phyloP scores from a whole-genome alignment of 1,139 yeast species.

The Kluyveromyces marxianus region DNA sequence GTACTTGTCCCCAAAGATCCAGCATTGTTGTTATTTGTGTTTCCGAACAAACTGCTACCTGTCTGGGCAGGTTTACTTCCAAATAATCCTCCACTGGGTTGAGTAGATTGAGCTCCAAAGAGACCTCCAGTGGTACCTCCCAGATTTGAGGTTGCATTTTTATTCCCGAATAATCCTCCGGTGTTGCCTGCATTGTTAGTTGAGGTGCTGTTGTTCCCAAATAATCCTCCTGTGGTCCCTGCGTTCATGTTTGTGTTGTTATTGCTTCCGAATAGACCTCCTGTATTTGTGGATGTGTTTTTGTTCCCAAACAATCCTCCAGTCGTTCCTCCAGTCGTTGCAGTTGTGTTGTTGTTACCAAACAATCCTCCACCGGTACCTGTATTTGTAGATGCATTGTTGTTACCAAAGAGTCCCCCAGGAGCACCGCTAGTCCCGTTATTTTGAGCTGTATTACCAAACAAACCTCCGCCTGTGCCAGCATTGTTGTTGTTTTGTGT shows the following conservation, averaged over 20 bases:
- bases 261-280: constrained; percentile 5
- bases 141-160: constrained; percentile 2
- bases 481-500: constrained; percentile 4
- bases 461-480: constrained; percentile 14
- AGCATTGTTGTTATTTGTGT: constrained; percentile 11
- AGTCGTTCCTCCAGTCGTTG: constrained; percentile 5
- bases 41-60: constrained; percentile 25
- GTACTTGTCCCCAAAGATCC: constrained; percentile 7
- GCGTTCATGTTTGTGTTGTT: not conserved
- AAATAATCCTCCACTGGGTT: constrained; percentile 4
- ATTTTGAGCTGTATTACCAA: constrained; percentile 10
- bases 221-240: constrained; percentile 4
- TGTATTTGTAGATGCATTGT: not conserved
- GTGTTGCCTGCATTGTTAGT: constrained; percentile 9
- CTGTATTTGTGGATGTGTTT: constrained; percentile 9
- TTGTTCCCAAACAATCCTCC: constrained; percentile 38
- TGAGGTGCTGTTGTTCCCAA: constrained; percentile 8
- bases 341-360: too few species aligned
- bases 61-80: constrained; percentile 11
- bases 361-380: too few species aligned
- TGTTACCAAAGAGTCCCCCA: constrained; percentile 16
- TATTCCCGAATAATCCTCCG: constrained; percentile 30
- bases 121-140: constrained; percentile 2
- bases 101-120: constrained; percentile 1
- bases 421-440: constrained; percentile 5